Percentiles rank a stretch among this genome's conserved stretches.
These are phyloP conservation scores for Fraxinus excelsior DNA, from an alignment of 257 asterid genomes.

Conservation along the genomic window DNA sequence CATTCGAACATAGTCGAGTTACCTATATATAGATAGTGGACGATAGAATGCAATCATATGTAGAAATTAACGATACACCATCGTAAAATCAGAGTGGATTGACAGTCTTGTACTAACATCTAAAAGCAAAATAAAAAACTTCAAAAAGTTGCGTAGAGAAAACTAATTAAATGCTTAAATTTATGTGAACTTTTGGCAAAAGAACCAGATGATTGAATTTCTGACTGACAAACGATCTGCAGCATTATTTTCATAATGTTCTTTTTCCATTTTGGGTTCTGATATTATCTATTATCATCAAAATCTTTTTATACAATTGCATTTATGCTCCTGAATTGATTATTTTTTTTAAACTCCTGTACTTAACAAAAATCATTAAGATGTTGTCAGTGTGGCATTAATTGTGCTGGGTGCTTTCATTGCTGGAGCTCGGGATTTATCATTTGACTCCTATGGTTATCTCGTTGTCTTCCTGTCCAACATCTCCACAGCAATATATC, in stretches of 20 bases:
- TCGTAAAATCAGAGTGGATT: neutral
- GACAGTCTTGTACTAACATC: neutral
- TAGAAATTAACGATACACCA: neutral
- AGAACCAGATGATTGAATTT: neutral
- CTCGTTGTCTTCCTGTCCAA: constrained; percentile 71
- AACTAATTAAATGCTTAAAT: neutral
- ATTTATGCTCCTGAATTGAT: neutral
- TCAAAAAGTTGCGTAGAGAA: neutral
- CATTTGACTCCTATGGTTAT: constrained; percentile 81
- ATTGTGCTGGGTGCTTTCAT: constrained; percentile 84
- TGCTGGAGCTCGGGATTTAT: constrained; percentile 88
- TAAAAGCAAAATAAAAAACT: neutral
- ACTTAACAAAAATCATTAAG: constrained; percentile 36
- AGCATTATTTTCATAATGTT: neutral
- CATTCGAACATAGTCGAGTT: neutral
- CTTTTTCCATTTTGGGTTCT: neutral
- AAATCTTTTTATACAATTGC: neutral
- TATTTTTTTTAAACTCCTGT: constrained; percentile 9
- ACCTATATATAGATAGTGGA: neutral
- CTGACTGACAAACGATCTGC: neutral
- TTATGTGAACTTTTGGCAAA: neutral
- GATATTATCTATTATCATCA: neutral
- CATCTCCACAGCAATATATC: constrained; percentile 83
- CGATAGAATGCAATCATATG: too few species aligned
- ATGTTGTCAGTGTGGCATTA: constrained; percentile 70